Evolutionary conservation across 179 eudicot species (phyloP), one percentile per base, ranked within the genome.

Genomic region (Patellifolia procumbens): DNA sequence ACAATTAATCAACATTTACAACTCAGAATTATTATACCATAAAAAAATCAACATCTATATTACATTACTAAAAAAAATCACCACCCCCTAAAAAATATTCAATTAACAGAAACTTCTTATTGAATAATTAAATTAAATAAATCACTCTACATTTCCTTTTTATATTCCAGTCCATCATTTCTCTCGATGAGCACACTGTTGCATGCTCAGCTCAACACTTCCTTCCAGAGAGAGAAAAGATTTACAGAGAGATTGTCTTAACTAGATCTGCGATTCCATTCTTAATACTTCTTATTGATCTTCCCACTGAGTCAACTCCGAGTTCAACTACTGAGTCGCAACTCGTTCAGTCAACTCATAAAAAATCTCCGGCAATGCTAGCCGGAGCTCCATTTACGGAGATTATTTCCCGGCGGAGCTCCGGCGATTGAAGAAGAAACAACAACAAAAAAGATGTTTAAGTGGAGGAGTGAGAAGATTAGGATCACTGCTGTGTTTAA

Each of bases 381-480:
- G 86, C 89, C 87, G 89, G 87, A 80, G 78, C 74, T 81, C 79
- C 87, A 74, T 53, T 68, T 73, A 61, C 72, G 66, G 43, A 39
- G 43, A 39, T 53, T 22, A 76, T 65, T 35, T 55, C 68, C 75
- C 76, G 70, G 80, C 66, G 3, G 65, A 51, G 74, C 75, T 82
- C 80, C 83, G 88, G 80, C 75, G 69, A 78, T 48, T 26, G 3
- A 1, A 20, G 8, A 8, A 9, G 39, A 29, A 11, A 8, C 5
- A 5, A n/a, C 35, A 16, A 48, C n/a, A 12, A 52, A 0, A 67
- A 87, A 81, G 45, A 95, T 95, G 99, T 95, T 95, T 81, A 91
- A 89, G 88, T 90, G 99, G 99, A 86, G 96, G 83, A 89, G 85
- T 77, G 99, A 95, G 81, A 59, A 67, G 13, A 89, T 75, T 82